Evolutionary conservation across 768 basidiomycete genomes (phyloP), one percentile per base, ranked within the genome.

Genomic region (Leccinum variicolor): DNA sequence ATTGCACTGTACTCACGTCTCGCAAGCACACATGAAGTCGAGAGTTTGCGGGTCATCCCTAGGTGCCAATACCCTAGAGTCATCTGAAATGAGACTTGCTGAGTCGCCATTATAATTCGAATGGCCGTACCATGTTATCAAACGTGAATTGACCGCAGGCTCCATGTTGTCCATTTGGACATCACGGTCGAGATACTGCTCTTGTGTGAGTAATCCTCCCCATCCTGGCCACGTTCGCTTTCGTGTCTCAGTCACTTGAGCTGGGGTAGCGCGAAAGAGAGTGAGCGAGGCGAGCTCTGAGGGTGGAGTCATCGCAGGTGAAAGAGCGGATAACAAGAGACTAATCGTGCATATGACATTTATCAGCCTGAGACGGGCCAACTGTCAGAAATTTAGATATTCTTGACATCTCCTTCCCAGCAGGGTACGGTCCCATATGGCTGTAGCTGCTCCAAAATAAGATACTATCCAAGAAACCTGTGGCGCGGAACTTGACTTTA

Each of bases 11-110:
- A 74, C 78, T 64, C 62, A 87, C 86, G 83, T 86, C 73, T 84
- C 81, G 63, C 84, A 86, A 19, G 84, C 78, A 63, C 79, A 85
- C 64, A 81, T 66, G 64, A 85, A 86, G 52, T 83, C 76, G 4
- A 85, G 59, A 2, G 82, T 78, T 5, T 71, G 68, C 0, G 84
- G 80, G 54, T 82, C 68, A 50, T 75, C 72, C 49, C 84, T 74
- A 2, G 80, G 81, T 31, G 80, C 83, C 14, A 88, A 72, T 8
- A 87, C 80, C 86, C 85, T 86, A 39, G 25, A 48, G 54, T 33
- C 45, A 29, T 43, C 31, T 47, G 9, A 53, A 28, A 26, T 29
- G 17, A 52, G 31, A n/a, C 17, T 41, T 15, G 21, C 4, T 39
- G 23, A 8, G 46, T 51, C 56, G 29, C 28, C 23, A n/a, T 50